A percentile compares a stretch with the other conserved stretches of the same genome.
phyloP scores from a whole-genome alignment of 345 rosid genomes.

The Citrus glauca region DNA sequence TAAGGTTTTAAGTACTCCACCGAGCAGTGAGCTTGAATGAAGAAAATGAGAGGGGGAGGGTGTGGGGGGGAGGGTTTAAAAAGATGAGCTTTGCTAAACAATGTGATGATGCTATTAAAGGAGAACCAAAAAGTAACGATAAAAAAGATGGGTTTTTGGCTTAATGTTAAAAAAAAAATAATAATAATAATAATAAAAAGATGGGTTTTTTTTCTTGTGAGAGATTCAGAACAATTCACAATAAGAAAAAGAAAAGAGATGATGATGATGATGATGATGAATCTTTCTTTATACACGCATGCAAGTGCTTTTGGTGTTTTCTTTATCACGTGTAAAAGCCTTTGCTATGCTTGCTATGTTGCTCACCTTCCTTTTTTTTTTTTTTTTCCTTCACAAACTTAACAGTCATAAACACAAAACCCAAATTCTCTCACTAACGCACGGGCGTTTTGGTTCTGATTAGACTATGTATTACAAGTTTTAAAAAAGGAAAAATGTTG shows the following conservation, averaged over 20 bases:
- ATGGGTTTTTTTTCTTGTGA: constrained; percentile 3
- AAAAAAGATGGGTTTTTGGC: constrained; percentile 23
- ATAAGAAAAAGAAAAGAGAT: constrained; percentile 12
- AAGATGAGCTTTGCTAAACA: constrained; percentile 25
- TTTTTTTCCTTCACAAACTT: background rate
- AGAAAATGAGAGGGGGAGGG: background rate
- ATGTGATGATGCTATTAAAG: constrained; percentile 15
- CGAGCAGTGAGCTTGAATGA: constrained; percentile 7
- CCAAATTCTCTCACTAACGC: no score
- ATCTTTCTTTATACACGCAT: constrained; percentile 83
- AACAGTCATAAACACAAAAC: no score
- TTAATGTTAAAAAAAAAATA: constrained; percentile 12
- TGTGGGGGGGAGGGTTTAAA: background rate
- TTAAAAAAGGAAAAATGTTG: background rate
- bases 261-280: constrained; percentile 50
- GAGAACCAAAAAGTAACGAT: constrained; percentile 13
- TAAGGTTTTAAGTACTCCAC: background rate
- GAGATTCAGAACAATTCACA: constrained; percentile 10
- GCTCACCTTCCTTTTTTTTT: background rate
- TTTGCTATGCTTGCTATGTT: constrained; percentile 13
- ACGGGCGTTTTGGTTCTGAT: background rate
- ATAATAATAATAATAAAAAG: constrained; percentile 14
- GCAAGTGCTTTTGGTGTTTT: constrained; percentile 86
- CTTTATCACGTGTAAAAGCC: constrained; percentile 94
- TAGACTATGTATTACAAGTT: background rate